Percentiles rank a stretch among this genome's conserved stretches.
phyloP scores from a whole-genome alignment of 1,139 yeast species.

The Taiozyma sp. region DNA sequence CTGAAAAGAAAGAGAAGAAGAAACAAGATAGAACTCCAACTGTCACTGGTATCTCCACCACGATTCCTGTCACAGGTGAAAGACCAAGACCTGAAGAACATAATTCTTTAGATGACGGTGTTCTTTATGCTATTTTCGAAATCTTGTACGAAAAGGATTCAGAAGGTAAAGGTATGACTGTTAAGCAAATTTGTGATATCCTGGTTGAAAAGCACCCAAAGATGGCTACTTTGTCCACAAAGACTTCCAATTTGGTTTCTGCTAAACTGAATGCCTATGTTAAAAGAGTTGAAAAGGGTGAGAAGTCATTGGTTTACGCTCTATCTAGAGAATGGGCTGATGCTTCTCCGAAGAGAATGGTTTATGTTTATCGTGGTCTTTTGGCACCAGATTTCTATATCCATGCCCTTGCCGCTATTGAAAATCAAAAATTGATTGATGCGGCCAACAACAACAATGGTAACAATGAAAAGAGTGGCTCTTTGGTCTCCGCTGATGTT shows the following conservation, averaged over 20 bases:
- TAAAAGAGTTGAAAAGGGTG: constrained; percentile 77
- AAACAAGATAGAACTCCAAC: constrained; percentile 33
- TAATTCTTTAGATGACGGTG: constrained; percentile 70
- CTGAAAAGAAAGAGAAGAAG: constrained; percentile 27
- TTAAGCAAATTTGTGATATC: constrained; percentile 76
- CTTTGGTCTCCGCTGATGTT: constrained; percentile 13
- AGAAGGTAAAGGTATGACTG: constrained; percentile 75
- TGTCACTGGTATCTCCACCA: constrained; percentile 62
- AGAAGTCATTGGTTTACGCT: constrained; percentile 63
- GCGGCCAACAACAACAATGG: constrained; percentile 1
- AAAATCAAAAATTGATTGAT: constrained; percentile 17
- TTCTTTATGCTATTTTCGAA: constrained; percentile 66
- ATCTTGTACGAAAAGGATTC: constrained; percentile 66
- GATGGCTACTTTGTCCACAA: constrained; percentile 73
- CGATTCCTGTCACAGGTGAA: constrained; percentile 78
- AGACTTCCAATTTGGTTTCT: constrained; percentile 75
- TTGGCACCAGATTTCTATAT: constrained; percentile 67
- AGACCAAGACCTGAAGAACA: constrained; percentile 68
- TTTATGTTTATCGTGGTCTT: constrained; percentile 75
- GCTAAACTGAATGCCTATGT: constrained; percentile 84
- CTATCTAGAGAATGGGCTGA: constrained; percentile 86
- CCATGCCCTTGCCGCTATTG: constrained; percentile 53
- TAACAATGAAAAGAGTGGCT: constrained; percentile 1
- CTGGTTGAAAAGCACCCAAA: constrained; percentile 71
- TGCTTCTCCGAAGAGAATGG: constrained; percentile 85